Evolutionary conservation across 176 grass and related monocot genomes (phyloP).

Genomic region (Coix lacrymajobi): DNA sequence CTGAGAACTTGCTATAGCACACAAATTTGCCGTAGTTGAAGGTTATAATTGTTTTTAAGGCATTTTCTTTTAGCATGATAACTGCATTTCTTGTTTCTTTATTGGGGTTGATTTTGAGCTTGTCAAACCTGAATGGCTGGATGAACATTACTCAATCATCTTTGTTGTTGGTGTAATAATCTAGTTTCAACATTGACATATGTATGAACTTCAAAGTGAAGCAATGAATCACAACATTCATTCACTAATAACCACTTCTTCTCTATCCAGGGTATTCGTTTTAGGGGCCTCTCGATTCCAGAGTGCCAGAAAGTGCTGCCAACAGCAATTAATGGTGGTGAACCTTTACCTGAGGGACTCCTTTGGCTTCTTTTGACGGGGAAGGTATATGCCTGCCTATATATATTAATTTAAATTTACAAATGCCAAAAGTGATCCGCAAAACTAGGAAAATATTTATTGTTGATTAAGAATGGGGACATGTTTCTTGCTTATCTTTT

Average conservation of each 20-base stretch:
- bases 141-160: background rate
- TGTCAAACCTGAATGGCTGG: constrained; percentile 6
- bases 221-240: background rate
- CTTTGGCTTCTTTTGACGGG: constrained; percentile 98
- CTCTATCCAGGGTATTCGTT: constrained; percentile 81
- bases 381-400: constrained; percentile 60
- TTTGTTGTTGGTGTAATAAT: constrained; percentile 6
- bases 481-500: background rate
- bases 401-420: background rate
- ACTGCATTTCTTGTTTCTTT: background rate
- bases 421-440: background rate
- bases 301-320: constrained; percentile 94
- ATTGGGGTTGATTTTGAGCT: constrained; percentile 13
- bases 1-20: background rate
- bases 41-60: background rate
- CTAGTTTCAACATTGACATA: background rate
- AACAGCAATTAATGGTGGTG: constrained; percentile 59
- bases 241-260: background rate
- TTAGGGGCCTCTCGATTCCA: constrained; percentile 93
- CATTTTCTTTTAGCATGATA: background rate
- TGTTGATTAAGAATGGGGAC: background rate
- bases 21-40: background rate
- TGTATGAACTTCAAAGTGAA: background rate
- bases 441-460: background rate
- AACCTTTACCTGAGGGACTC: constrained; percentile 96